Evolutionary conservation across 139 green algal species (phyloP).

Genomic region (Desmodesmus armatus): DNA sequence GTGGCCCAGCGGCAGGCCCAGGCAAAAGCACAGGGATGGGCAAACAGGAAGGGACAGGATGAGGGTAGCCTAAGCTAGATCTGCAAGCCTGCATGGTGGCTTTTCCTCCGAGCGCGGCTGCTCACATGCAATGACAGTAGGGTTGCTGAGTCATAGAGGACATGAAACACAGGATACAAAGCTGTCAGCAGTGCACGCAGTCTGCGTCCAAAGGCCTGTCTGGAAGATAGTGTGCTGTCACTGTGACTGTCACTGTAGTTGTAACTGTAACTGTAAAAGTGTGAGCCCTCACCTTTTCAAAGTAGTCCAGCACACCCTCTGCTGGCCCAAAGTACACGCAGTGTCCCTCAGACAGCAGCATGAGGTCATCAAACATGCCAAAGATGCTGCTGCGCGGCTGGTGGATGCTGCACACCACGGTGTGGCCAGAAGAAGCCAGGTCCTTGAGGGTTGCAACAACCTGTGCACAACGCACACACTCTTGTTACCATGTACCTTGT

Average conservation of each 20-base stretch:
- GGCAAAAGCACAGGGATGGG: background rate
- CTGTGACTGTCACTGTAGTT: too few relatives aligned
- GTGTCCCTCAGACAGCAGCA: constrained; percentile 78
- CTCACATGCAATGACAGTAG: too few relatives aligned
- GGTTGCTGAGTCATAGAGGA: too few relatives aligned
- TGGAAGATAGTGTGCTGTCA: too few relatives aligned
- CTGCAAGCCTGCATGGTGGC: constrained; percentile 90
- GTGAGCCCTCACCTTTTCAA: constrained; percentile 56
- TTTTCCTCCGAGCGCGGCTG: too few relatives aligned
- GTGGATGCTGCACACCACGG: constrained; percentile 84
- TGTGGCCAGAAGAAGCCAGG: constrained; percentile 73
- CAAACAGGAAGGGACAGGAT: too few relatives aligned
- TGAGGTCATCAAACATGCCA: constrained; percentile 91
- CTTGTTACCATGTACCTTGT: too few relatives aligned
- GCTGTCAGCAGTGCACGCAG: too few relatives aligned
- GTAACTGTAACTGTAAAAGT: too few relatives aligned
- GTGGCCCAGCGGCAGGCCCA: constrained; percentile 72
- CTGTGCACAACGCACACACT: constrained; percentile 11
- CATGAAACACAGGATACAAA: too few relatives aligned
- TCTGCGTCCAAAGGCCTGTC: too few relatives aligned
- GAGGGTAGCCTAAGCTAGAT: constrained; percentile 89
- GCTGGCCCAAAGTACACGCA: constrained; percentile 73
- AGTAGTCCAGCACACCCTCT: constrained; percentile 71
- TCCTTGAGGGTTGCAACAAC: constrained; percentile 83
- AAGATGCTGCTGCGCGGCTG: constrained; percentile 92